Evolutionary conservation across 2,329 filamentous ascomycete genomes (phyloP), one percentile per base, ranked within the genome.

Genomic region (Alternaria rosae): DNA sequence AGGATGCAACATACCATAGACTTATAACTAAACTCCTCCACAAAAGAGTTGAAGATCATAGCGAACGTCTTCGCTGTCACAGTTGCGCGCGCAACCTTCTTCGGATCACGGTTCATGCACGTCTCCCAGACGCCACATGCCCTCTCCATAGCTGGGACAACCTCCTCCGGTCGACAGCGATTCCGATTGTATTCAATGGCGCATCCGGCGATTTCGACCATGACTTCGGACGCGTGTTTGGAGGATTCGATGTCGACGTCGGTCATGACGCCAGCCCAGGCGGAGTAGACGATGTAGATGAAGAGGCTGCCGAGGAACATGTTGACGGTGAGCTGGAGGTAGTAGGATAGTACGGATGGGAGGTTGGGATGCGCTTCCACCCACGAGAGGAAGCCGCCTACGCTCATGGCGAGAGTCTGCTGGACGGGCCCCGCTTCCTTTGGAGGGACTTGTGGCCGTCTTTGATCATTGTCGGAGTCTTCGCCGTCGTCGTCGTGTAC

Each of bases 41-140:
- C 90, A 78, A 98, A 97, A 72, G 91, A 91, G 77, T 98, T 97
- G 79, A 98, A 90, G 42, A 99, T 97, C 74, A 93, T 89, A 1
- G 94, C 94, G 75, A 97, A 91, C 25, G 94, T 95, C 74, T 92
- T 91, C 6, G 93, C 94, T 17, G 91, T 92, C 41, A 97, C 88
- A 72, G 90, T 91, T 43, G 94, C 91, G 38, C 90, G 86, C 68
- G 92, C 93, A 58, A 97, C 88, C 58, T 88, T 88, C 45, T 89
- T 85, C 0, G 93, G 90, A 73, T 97, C 92, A 67, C 90, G 88
- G 67, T 90, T 89, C 92, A 97, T 97, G 80, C 95, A 98, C 30
- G 88, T 84, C 66, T 91, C 89, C 94, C 94, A 98, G 64, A 90
- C 87, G 32, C 89, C 86, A 77, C 95, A 99, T 5, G 91, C 82